These are phyloP conservation scores for Lepidium didymum DNA, from an alignment of 345 rosid genomes.

Conservation along the genomic window DNA sequence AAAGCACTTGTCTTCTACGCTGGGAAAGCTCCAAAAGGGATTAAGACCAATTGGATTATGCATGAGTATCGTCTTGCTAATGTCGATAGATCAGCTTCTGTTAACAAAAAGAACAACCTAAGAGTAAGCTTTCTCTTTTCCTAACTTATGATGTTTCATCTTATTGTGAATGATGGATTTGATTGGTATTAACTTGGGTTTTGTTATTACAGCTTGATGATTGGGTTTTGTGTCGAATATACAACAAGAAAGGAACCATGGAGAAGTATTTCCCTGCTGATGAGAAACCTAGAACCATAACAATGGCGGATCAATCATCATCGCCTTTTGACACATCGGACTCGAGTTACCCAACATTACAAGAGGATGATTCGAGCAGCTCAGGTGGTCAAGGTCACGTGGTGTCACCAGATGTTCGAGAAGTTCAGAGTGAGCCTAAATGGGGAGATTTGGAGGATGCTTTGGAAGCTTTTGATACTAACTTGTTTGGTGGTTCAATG, in stretches of 20 bases:
- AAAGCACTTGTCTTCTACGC: constrained; percentile 88
- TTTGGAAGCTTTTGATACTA: constrained; percentile 36
- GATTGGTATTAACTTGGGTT: not conserved
- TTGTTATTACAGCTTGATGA: constrained; percentile 63
- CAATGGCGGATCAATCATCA: constrained; percentile 12
- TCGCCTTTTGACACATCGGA: constrained; percentile 48
- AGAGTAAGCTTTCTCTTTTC: constrained; percentile 40
- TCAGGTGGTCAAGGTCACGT: constrained; percentile 83
- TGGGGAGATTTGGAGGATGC: constrained; percentile 35
- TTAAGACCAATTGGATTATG: constrained; percentile 97
- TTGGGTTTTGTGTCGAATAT: constrained; percentile 81
- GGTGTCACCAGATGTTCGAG: constrained; percentile 49
- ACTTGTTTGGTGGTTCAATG: constrained; percentile 28
- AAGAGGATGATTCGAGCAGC: constrained; percentile 60
- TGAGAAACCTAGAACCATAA: constrained; percentile 15
- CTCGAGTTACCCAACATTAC: constrained; percentile 48
- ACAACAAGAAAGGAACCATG: constrained; percentile 78
- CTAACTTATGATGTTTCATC: not conserved
- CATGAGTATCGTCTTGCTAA: constrained; percentile 92
- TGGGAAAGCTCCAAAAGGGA: constrained; percentile 81
- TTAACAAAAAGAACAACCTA: constrained; percentile 41
- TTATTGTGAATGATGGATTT: not conserved
- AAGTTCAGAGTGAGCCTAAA: constrained; percentile 58
- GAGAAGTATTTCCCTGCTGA: constrained; percentile 40
- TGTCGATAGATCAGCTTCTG: constrained; percentile 71